Evolutionary conservation across 495 filamentous ascomycete genomes (phyloP).

Genomic region (Penicillium chermesinum): DNA sequence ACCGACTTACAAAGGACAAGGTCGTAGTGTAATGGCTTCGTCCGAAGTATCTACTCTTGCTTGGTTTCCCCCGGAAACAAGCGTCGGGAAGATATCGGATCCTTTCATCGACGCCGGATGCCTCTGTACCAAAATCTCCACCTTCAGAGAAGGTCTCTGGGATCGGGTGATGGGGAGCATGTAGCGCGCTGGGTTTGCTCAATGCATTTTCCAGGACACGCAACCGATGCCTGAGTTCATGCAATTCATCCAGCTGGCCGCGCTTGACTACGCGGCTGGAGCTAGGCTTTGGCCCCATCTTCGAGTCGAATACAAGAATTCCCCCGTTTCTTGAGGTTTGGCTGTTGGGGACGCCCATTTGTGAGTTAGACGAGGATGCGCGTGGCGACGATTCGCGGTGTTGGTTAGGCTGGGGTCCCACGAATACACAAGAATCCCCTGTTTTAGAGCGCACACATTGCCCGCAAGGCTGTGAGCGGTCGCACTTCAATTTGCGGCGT

Average conservation of each 20-base stretch:
- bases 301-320: constrained; percentile 40
- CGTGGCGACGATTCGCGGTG: constrained; percentile 7
- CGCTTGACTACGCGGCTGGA: constrained; percentile 28
- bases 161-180: constrained; percentile 26
- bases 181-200: constrained; percentile 15
- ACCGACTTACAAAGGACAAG: constrained; percentile 40
- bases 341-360: constrained; percentile 11
- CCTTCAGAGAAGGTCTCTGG: constrained; percentile 22
- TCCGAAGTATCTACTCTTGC: constrained; percentile 46
- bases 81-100: constrained; percentile 26
- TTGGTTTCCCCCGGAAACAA: constrained; percentile 45
- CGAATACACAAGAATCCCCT: constrained; percentile 32
- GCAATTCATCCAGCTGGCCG: constrained; percentile 27
- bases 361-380: constrained; percentile 15
- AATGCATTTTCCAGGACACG: constrained; percentile 29
- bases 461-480: constrained; percentile 59
- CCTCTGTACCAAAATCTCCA: constrained; percentile 15
- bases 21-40: constrained; percentile 41
- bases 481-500: constrained; percentile 65
- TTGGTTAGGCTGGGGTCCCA: constrained; percentile 18
- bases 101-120: constrained; percentile 27
- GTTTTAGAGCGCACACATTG: constrained; percentile 54
- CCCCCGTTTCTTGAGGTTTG: constrained; percentile 19
- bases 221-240: constrained; percentile 30
- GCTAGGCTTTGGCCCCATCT: constrained; percentile 19